These are phyloP conservation scores for Botrytis galanthina DNA, from an alignment of 2,329 filamentous ascomycete genomes.

Conservation along the genomic window DNA sequence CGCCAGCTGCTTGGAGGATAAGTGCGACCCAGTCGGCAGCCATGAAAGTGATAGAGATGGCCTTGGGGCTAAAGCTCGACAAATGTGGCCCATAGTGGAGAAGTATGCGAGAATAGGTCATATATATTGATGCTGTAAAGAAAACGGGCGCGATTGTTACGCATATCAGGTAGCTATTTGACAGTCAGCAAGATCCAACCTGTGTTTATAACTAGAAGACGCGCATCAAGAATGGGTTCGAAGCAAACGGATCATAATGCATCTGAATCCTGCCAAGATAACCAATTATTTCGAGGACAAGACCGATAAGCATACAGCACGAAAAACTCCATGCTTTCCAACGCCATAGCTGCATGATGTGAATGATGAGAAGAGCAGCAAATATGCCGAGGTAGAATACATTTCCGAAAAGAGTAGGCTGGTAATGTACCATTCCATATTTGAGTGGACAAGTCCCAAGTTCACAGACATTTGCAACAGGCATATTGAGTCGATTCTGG, in stretches of 20 bases:
- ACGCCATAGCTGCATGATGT: constrained; percentile 37
- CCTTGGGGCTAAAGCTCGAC: constrained; percentile 45
- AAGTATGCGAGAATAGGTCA: constrained; percentile 54
- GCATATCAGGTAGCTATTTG: constrained; percentile 53
- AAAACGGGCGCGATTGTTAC: constrained; percentile 46
- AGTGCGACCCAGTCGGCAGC: constrained; percentile 57
- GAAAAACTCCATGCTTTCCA: constrained; percentile 57
- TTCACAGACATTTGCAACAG: not conserved
- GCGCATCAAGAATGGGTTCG: constrained; percentile 30
- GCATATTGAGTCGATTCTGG: not conserved
- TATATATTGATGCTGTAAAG: constrained; percentile 60
- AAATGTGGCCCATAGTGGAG: constrained; percentile 50
- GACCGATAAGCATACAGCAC: constrained; percentile 51
- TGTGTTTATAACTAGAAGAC: not conserved
- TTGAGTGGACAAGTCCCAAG: not conserved
- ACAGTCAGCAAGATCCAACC: not conserved
- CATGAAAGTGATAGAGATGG: constrained; percentile 48
- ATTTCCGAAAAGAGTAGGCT: constrained; percentile 1
- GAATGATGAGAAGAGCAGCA: constrained; percentile 25
- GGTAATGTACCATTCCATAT: not conserved
- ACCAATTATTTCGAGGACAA: constrained; percentile 54
- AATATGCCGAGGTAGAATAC: constrained; percentile 26
- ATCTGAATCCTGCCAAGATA: constrained; percentile 48
- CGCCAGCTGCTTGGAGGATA: constrained; percentile 57
- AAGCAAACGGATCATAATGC: constrained; percentile 27